Conservation (phyloP, 2,329 filamentous ascomycete genomes). For the Neonectria magnoliae region DNA sequence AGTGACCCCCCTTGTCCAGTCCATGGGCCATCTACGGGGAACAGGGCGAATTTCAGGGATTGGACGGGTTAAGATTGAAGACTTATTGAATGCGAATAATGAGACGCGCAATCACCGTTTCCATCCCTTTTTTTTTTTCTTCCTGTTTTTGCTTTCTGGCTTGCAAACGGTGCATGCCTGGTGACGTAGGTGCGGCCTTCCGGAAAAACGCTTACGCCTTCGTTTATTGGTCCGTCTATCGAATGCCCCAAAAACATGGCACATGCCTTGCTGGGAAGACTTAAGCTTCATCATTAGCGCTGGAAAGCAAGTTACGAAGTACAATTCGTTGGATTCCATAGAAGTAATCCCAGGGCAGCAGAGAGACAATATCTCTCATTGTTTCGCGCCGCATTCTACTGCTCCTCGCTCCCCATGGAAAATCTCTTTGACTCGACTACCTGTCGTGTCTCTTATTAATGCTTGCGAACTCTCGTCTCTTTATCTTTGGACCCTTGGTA, state of each 20-base stretch:
- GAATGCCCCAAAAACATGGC: neutral
- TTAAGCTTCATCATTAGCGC: neutral
- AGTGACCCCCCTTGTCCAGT: neutral
- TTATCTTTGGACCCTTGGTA: neutral
- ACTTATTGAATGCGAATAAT: neutral
- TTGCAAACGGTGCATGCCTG: neutral
- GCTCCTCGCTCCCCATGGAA: neutral
- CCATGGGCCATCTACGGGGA: neutral
- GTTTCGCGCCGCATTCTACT: no score
- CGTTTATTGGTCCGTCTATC: neutral
- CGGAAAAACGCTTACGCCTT: neutral
- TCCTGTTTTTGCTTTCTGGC: neutral
- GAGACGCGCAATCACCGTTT: neutral
- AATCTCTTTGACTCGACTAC: no score
- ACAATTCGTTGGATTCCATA: no score
- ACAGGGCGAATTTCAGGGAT: neutral
- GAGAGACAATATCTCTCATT: no score
- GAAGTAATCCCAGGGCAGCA: neutral
- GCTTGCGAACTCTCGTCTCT: neutral
- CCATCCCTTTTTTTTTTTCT: neutral
- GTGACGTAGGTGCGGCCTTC: neutral
- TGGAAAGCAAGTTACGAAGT: no score
- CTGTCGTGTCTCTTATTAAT: neutral
- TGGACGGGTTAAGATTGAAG: neutral
- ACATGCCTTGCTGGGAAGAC: neutral